A percentile compares a stretch with the other conserved stretches of the same genome.
These are phyloP conservation scores for Linum usitatissimum DNA, from an alignment of 345 rosid genomes.

Conservation along the genomic window DNA sequence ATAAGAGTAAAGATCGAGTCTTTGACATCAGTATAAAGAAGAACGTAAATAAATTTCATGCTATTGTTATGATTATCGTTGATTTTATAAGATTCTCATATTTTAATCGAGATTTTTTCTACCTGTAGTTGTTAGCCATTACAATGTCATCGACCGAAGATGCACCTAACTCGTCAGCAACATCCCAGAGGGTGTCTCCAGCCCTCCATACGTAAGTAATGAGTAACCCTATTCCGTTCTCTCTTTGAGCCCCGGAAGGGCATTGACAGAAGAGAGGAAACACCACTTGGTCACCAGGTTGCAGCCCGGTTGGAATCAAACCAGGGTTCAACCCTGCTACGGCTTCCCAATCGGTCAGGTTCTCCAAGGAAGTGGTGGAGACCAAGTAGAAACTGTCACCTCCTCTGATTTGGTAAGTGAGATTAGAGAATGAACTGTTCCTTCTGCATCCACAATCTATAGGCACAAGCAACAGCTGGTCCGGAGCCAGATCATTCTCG, in stretches of 20 bases:
- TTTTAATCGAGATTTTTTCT: not conserved
- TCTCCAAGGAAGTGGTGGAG: constrained; percentile 30
- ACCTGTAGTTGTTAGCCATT: constrained; percentile 30
- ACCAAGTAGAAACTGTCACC: constrained; percentile 42
- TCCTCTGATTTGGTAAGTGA: constrained; percentile 38
- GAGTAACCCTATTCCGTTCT: constrained; percentile 26
- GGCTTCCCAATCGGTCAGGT: constrained; percentile 35
- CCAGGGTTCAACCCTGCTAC: constrained; percentile 32
- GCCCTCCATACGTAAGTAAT: constrained; percentile 50
- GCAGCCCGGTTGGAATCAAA: constrained; percentile 23
- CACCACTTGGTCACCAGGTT: constrained; percentile 29
- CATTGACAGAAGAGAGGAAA: constrained; percentile 56
- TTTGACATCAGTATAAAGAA: too few relatives aligned
- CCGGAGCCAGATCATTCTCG: constrained; percentile 26
- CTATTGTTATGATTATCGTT: too few relatives aligned
- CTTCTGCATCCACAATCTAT: constrained; percentile 37
- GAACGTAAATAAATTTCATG: too few relatives aligned
- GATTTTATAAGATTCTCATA: too few relatives aligned
- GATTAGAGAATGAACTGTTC: constrained; percentile 35
- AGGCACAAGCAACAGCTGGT: constrained; percentile 51
- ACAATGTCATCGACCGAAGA: constrained; percentile 26
- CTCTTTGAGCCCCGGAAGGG: constrained; percentile 26
- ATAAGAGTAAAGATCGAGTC: too few relatives aligned
- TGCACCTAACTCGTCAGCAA: constrained; percentile 31
- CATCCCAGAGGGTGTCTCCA: constrained; percentile 24